Evolutionary conservation across 106 monocot genomes (phyloP).

Genomic region (Apostasia ramifera): DNA sequence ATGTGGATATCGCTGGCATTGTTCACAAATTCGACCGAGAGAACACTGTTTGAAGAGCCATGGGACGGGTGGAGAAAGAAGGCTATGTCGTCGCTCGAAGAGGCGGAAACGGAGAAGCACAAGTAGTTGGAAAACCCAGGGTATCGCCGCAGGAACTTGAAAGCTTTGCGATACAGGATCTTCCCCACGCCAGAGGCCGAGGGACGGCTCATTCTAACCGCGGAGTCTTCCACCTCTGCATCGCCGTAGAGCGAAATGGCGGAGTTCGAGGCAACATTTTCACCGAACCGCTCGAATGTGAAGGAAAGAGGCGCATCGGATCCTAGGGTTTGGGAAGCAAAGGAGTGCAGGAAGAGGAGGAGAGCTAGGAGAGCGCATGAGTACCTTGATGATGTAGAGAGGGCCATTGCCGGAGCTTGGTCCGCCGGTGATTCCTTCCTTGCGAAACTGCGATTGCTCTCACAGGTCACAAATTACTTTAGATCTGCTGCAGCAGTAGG

Average conservation of each 20-base stretch:
- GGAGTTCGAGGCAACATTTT: slow-evolving; percentile 12
- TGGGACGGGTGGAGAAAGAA: slow-evolving; percentile 46
- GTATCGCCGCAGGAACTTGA: slow-evolving; percentile 33
- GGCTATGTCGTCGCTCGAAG: slow-evolving; percentile 15
- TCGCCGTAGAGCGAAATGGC: slow-evolving; percentile 47
- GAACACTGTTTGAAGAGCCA: slow-evolving; percentile 19
- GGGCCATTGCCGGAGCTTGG: slow-evolving; percentile 6
- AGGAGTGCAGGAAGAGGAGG: slow-evolving; percentile 5
- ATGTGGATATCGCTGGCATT: slow-evolving; percentile 22
- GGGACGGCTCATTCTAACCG: slow-evolving; percentile 21
- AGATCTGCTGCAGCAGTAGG: background rate
- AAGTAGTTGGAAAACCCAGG: slow-evolving; percentile 72
- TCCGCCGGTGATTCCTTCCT: background rate
- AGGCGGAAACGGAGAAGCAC: slow-evolving; percentile 43
- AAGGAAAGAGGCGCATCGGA: slow-evolving; percentile 27
- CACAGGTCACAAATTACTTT: background rate
- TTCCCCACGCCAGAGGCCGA: slow-evolving; percentile 16
- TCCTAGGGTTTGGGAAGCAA: background rate
- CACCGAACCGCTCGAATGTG: slow-evolving; percentile 37
- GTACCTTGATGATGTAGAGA: slow-evolving; percentile 12
- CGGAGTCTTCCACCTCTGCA: slow-evolving; percentile 24
- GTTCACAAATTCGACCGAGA: slow-evolving; percentile 37
- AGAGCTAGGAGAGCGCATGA: background rate
- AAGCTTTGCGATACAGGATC: slow-evolving; percentile 27
- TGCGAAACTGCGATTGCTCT: background rate